Conservation (phyloP, 2,329 filamentous ascomycete species). For the Calonectria pseudoturangicola region DNA sequence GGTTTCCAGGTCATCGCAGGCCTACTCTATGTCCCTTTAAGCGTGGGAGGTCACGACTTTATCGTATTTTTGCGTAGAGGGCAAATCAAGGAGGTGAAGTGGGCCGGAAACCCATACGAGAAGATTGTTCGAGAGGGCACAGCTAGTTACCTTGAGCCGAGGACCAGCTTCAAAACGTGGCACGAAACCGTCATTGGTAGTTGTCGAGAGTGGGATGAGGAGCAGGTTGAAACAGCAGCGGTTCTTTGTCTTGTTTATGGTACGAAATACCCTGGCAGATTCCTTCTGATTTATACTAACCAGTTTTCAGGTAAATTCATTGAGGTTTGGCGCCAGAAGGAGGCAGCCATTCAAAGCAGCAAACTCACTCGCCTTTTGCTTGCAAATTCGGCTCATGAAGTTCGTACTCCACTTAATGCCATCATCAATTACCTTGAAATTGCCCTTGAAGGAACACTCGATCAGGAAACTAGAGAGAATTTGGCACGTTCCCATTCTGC, state of each 20-base stretch:
- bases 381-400: constrained; percentile 93
- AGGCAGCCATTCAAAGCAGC: constrained; percentile 87
- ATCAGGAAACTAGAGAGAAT: constrained; percentile 89
- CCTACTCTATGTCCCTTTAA: constrained; percentile 87
- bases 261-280: constrained; percentile 60
- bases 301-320: constrained; percentile 79
- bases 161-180: constrained; percentile 88
- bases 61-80: constrained; percentile 93
- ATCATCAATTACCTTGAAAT: constrained; percentile 98
- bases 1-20: constrained; percentile 88
- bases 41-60: constrained; percentile 85
- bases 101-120: constrained; percentile 91
- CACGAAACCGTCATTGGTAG: constrained; percentile 87
- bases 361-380: constrained; percentile 86
- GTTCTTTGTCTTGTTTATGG: constrained; percentile 92
- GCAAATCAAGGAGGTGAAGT: constrained; percentile 85
- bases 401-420: constrained; percentile 91
- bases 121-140: constrained; percentile 84
- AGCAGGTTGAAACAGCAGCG: constrained; percentile 91
- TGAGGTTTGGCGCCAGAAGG: constrained; percentile 94
- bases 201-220: constrained; percentile 91
- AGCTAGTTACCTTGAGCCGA: constrained; percentile 83
- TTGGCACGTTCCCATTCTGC: constrained; percentile 90
- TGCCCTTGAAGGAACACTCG: constrained; percentile 86
- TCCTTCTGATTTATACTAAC: not conserved